Evolutionary conservation across 1,284 basidiomycete genomes (phyloP), one percentile per base, ranked within the genome.

Genomic region (Puccinia horiana): DNA sequence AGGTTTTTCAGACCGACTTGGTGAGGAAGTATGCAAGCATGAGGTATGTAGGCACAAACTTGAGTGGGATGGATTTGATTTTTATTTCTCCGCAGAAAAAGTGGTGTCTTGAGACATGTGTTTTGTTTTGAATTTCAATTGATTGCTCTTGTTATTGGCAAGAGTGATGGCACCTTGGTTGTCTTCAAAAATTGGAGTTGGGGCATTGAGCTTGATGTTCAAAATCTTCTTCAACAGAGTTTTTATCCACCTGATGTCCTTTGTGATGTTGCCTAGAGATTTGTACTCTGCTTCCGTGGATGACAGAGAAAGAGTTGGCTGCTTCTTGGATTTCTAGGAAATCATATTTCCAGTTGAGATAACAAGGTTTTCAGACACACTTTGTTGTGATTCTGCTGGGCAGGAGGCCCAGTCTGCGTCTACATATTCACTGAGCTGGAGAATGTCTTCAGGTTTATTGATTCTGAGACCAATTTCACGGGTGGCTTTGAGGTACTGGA

Each of bases 221-320:
- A 58, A 58, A n/a, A 58, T 58, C 9, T 58, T n/a, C 23, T 58
- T 6, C 8, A 32, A n/a, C 23, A 9, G 23, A 32, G 29, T 58
- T 58, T 58, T 73, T 5, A 89, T 84, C 88, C 88, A 90, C 0
- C 87, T 49, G 2, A 86, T 83, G 81, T 90, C 88, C 40, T 85
- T 84, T 3, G 85, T 85, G 0, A 87, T 90, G 87, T 91, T 91
- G 89, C 85, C 83, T 42, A 86, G 83, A 1, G 88, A 88, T 26
- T 89, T 85, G 81, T 88, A 89, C 82, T 90, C 88, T 0, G 89
- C 86, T 70, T 89, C 88, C 0, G 85, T 85, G 0, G 87, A 87
- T 0, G 88, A 90, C 0, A 84, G 81, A 2, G 88, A 85, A 8
- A 88, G 85, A 0, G 86, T 85, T 1, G 83, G 61, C 83, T 90